Conservation (phyloP, 768 basidiomycete genomes). For the Tulasnella sp. region DNA sequence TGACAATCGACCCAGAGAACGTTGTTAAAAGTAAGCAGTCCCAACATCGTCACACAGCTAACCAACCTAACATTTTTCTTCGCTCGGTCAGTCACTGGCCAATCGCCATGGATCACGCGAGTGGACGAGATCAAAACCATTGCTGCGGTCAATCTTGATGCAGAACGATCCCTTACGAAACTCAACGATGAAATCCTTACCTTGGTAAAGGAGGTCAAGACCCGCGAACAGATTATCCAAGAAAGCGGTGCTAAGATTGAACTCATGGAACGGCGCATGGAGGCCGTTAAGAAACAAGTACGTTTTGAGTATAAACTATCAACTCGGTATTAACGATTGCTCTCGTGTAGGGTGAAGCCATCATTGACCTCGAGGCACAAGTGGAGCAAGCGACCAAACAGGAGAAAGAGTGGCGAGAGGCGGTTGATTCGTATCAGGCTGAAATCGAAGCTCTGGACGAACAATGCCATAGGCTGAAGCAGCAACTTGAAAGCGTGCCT, state of each 20-base stretch:
- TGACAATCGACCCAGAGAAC: conserved; percentile 64
- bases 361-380: conserved; percentile 70
- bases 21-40: conserved; percentile 58
- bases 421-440: conserved; percentile 83
- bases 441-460: conserved; percentile 81
- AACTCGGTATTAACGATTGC: neutral
- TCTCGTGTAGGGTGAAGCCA: conserved; percentile 51
- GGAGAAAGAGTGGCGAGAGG: conserved; percentile 83
- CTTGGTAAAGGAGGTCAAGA: conserved; percentile 69
- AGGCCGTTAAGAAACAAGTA: conserved; percentile 75
- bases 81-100: conserved; percentile 50
- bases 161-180: conserved; percentile 76
- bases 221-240: conserved; percentile 74
- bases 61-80: neutral
- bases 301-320: neutral
- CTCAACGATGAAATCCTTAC: conserved; percentile 86
- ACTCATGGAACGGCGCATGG: conserved; percentile 87
- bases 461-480: conserved; percentile 77
- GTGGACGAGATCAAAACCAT: conserved; percentile 74
- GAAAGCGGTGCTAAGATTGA: conserved; percentile 89
- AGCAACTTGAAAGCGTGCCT: conserved; percentile 42
- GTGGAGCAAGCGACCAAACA: conserved; percentile 75
- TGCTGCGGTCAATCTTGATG: conserved; percentile 80
- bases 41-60: neutral
- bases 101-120: conserved; percentile 76